Evolutionary conservation across 202 grass and related monocot genomes (phyloP), one percentile per base, ranked within the genome.

Genomic region (Carex arenaria): DNA sequence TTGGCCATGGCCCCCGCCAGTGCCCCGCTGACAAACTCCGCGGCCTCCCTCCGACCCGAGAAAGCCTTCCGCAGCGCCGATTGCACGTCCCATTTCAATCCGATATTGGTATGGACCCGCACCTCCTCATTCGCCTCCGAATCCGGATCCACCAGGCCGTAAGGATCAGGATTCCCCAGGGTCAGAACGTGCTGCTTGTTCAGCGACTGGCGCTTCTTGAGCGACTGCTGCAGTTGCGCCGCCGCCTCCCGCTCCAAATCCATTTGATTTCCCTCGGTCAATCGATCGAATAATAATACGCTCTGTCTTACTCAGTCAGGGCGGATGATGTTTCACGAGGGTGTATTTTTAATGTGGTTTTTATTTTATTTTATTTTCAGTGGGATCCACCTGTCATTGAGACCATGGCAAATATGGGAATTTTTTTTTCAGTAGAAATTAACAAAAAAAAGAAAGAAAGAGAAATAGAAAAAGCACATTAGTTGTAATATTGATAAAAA

Each of bases 1-100:
- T 98, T 98, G 61, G 95, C 84, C 92, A 95, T 98, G 43, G 95
- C 89, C 60, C 95, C 92, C 42, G 95, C 90, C 52, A 98, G 87
- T 67, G 92, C 95, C 26, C 95, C 90, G 72, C 95, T 98, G 8
- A 98, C 64, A 4, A 98, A 90, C 82, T 98, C 95, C 36, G 74
- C 92, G 6, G 80, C 85, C 85, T 90, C 92, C 83, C 89, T 87
- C 20, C 65, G 83, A 80, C 89, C 79, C 32, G 88, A 23, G 20
- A 93, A 89, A 28, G 83, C 84, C 17, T 83, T 63, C 20, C 83
- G 67, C 57, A 87, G 11, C n/a, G 80, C 64, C 12, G 92, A 5
- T 81, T 85, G 76, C 40, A 89, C 49, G 60, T 72, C 80, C 63
- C 34, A 38, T 40, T 26, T 49, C 9, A 49, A 49, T 49, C 45